Evolutionary conservation across 352 stramenopile species (phyloP), one percentile per base, ranked within the genome.

Genomic region (Globisporangium irregulare): DNA sequence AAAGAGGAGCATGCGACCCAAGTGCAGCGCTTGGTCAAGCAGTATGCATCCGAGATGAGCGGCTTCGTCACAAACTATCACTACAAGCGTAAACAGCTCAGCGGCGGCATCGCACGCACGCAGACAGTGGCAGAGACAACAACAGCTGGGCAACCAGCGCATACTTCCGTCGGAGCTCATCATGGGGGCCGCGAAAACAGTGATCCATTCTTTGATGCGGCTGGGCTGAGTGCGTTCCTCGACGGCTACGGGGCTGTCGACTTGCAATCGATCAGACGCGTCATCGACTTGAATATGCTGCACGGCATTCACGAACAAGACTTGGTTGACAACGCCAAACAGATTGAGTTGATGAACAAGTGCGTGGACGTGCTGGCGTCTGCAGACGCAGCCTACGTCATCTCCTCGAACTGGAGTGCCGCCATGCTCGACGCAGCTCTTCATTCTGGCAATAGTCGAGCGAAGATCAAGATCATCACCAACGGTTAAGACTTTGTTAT

Each of bases 321-420:
- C 27, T 24, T 85, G 1, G 27, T 57, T 7, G 41, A 32, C 12
- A 54, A 64, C 0, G 67, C 46, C 1, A 29, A 62, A 4, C 7
- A 57, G 2, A 72, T 84, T 27, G 67, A 68, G 6, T n/a, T 91
- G 15, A 72, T 74, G 57, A 64, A 75, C 1, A 65, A 65, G 38
- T 81, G 73, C 14, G 27, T 71, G 7, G 69, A 86, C 2, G 76
- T 74, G 9, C 57, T 92, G 8, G 43, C 18, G 10, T 48, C 58
- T 34, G 67, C 59, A 1, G 54, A 67, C 6, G 60, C 72, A 0
- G 78, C 75, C 61, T 78, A 64, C n/a, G 72, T 91, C 4, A 65
- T 92, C 29, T 90, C 82, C 18, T 78, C 77, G 1, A 94, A 92
- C 71, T 94, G 86, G 86, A 91, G 81, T 48, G 27, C 65, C 7